Percentiles rank a stretch among this genome's conserved stretches.
phyloP scores from a whole-genome alignment of 441 rosid genomes.

The Mallotus repandus region DNA sequence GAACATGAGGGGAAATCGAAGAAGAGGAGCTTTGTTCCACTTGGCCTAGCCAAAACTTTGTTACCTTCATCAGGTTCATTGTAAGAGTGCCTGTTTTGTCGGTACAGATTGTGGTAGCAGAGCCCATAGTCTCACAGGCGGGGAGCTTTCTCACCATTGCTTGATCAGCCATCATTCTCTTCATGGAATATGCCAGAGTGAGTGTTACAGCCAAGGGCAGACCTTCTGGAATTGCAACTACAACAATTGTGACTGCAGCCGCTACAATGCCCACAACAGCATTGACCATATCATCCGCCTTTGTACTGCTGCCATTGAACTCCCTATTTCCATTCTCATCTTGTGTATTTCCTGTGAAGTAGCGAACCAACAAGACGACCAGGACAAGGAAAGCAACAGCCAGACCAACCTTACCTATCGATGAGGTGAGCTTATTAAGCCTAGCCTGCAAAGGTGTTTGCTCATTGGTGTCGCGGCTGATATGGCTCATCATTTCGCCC shows the following conservation, averaged over 20 bases:
- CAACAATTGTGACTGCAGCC: constrained; percentile 45
- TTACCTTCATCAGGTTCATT: constrained; percentile 37
- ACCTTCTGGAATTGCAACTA: constrained; percentile 55
- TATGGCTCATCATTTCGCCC: constrained; percentile 49
- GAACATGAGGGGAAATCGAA: constrained; percentile 18
- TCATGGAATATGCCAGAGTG: constrained; percentile 52
- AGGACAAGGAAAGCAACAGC: constrained; percentile 42
- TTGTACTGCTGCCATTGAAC: constrained; percentile 26
- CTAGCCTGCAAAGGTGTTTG: constrained; percentile 36
- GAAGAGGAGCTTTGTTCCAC: constrained; percentile 51
- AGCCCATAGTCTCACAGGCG: constrained; percentile 47
- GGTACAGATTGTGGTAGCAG: constrained; percentile 45
- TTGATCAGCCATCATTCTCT: constrained; percentile 46
- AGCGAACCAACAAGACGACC: constrained; percentile 35
- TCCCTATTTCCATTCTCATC: constrained; percentile 37
- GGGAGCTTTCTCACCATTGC: constrained; percentile 46
- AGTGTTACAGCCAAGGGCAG: constrained; percentile 50
- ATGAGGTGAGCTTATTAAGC: too few relatives aligned
- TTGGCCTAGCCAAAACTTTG: constrained; percentile 35
- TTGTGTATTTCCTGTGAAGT: constrained; percentile 41
- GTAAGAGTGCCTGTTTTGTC: constrained; percentile 49
- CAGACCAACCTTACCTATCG: constrained; percentile 35
- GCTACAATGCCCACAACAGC: constrained; percentile 35
- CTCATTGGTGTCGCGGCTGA: constrained; percentile 29
- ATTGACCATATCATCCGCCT: constrained; percentile 35